Evolutionary conservation across 2,329 filamentous ascomycete genomes (phyloP).

Genomic region (Teratosphaeria zuluensis): DNA sequence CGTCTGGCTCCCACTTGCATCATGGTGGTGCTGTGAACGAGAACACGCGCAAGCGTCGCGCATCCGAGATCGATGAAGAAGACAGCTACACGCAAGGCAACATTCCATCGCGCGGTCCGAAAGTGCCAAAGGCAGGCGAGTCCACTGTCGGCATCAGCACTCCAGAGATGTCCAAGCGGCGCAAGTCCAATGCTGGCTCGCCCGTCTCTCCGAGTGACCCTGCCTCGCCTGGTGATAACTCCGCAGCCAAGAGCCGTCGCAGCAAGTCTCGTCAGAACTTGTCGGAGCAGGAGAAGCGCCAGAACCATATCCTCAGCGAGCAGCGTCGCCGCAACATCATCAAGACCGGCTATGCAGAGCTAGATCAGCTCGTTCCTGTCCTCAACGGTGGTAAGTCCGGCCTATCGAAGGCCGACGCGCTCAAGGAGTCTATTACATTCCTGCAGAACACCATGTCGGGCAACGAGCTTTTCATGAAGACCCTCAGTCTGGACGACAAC

Average conservation of each 20-base stretch:
- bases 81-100: neutral
- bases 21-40: neutral
- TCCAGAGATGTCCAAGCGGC: constrained; percentile 6
- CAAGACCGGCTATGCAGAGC: constrained; percentile 70
- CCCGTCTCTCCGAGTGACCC: neutral
- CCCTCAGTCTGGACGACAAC: neutral
- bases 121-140: constrained; percentile 6
- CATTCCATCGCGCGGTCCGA: constrained; percentile 6
- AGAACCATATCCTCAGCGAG: constrained; percentile 79
- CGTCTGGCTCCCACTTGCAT: neutral
- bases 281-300: constrained; percentile 69
- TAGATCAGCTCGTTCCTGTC: constrained; percentile 67
- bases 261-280: constrained; percentile 42
- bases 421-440: constrained; percentile 67
- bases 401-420: constrained; percentile 73
- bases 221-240: constrained; percentile 1
- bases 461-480: constrained; percentile 1
- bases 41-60: neutral
- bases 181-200: constrained; percentile 4
- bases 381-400: constrained; percentile 53
- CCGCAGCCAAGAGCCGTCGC: neutral
- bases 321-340: constrained; percentile 78
- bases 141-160: neutral
- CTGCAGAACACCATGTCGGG: constrained; percentile 39
- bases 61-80: neutral